A percentile compares a stretch with the other conserved stretches of the same genome.
Evolutionary conservation across 2,329 filamentous ascomycete genomes (phyloP).

Genomic region (Penicillium crustosum): DNA sequence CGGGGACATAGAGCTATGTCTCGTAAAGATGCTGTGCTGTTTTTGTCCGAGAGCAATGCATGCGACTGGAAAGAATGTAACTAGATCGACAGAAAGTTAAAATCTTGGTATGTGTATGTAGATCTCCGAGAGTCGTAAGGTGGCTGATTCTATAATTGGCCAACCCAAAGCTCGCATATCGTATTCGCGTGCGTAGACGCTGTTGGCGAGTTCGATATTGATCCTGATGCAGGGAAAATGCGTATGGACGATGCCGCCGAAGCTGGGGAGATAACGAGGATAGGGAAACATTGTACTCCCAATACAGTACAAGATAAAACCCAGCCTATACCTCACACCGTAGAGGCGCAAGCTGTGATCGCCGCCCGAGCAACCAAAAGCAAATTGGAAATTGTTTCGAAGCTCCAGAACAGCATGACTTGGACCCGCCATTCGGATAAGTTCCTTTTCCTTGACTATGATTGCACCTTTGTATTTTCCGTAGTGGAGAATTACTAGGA

Average conservation of each 20-base stretch:
- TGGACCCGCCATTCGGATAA: neutral
- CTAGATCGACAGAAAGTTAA: conserved; percentile 1
- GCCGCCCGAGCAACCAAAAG: conserved; percentile 3
- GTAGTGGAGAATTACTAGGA: conserved; percentile 5
- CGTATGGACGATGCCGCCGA: neutral
- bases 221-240: neutral
- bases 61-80: conserved; percentile 2
- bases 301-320: neutral
- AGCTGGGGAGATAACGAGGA: neutral
- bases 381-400: neutral
- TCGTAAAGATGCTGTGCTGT: conserved; percentile 3
- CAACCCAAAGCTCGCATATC: conserved; percentile 10
- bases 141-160: conserved; percentile 10
- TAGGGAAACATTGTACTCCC: neutral
- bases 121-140: neutral
- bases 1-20: neutral
- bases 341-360: neutral
- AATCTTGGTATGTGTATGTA: conserved; percentile 4
- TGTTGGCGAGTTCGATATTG: conserved; percentile 9
- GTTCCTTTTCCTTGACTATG: neutral
- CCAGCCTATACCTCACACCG: neutral
- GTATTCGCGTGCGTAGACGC: conserved; percentile 12
- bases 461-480: conserved; percentile 6
- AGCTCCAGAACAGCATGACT: neutral
- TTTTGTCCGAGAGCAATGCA: neutral